Base-by-base conservation (phyloP, 2,329 filamentous ascomycete genomes). In the Cadophora luteo-olivacea region DNA sequence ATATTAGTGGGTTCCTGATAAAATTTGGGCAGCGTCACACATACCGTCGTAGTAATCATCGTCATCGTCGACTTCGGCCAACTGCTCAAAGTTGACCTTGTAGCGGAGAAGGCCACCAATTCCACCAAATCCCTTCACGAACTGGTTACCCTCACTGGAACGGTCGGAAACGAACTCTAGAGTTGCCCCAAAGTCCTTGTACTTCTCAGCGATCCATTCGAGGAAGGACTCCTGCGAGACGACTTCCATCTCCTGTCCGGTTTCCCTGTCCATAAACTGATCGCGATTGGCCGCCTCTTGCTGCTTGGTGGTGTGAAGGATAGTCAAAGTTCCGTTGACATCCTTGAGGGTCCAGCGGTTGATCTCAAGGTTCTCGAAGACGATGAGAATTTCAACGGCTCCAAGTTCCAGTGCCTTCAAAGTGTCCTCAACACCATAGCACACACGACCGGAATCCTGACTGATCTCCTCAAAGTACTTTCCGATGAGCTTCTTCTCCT, bases 61-160 rank as follows among this genome's bases (percentile, higher is more conserved):
- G 80, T 96, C 92, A 81, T 97, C 94, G 78, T 92, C 89, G 78
- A 92, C 87, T 81, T 98, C 96, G 82, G 91, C 92, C 82, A 99
- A 88, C 83, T 99, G 97, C 84, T 99, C 97, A 84, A 99, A 99
- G 86, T 99, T 99, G 86, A 99, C 93, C 86, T 97, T 97, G 90
- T 99, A 99, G 76, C 96, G 94, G 80, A 99, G 89, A 78, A 99
- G 91, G 73, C 95, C 95, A 75, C 96, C 96, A 77, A 99, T 97
- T 79, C 96, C 96, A 90, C 96, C 96, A 79, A 99, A 99, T 72
- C 96, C 96, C 86, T 97, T 98, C 78, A 99, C 96, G 83, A 99
- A 99, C 85, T 99, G 96, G 84, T 99, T 99, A 80, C 96, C 96
- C 84, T 99, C 96, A 70, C 93, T 97, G 70, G 95, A 98, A 74